A percentile compares a stretch with the other conserved stretches of the same genome.
phyloP scores from a whole-genome alignment of 768 basidiomycete species.

The Phylloporus sp. region DNA sequence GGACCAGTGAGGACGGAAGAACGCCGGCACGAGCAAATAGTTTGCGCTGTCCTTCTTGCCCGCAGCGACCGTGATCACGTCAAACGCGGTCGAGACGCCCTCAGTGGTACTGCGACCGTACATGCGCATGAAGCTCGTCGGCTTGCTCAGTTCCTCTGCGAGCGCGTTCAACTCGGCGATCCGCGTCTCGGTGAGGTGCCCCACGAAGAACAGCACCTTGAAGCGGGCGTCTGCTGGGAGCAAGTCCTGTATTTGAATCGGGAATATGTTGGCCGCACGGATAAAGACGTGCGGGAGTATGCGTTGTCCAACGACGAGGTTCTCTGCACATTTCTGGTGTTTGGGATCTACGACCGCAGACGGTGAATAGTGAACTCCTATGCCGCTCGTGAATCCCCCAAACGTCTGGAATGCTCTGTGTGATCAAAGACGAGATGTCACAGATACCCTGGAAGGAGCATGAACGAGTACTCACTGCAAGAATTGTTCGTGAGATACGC shows the following conservation, averaged over 20 bases:
- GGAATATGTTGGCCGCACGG: constrained; percentile 33
- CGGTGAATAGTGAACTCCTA: constrained; percentile 38
- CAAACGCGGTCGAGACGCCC: constrained; percentile 28
- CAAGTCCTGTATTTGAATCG: constrained; percentile 38
- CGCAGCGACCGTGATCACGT: constrained; percentile 23
- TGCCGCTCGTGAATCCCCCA: constrained; percentile 35
- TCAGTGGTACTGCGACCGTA: constrained; percentile 20
- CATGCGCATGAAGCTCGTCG: constrained; percentile 27
- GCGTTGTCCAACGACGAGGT: constrained; percentile 36
- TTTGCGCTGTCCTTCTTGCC: constrained; percentile 32
- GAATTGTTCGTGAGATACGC: constrained; percentile 34
- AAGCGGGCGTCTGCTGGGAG: constrained; percentile 36
- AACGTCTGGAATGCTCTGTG: constrained; percentile 36
- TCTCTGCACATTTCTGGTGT: constrained; percentile 29
- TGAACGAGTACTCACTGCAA: constrained; percentile 21
- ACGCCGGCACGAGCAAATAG: constrained; percentile 31
- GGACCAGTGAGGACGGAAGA: constrained; percentile 39
- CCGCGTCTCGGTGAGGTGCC: constrained; percentile 22
- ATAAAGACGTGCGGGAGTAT: constrained; percentile 35
- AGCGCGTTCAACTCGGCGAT: constrained; percentile 19
- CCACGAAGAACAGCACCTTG: constrained; percentile 35
- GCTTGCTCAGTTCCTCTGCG: constrained; percentile 25
- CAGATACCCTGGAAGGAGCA: neutral
- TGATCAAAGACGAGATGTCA: neutral
- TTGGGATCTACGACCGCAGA: constrained; percentile 32